phyloP scores from a whole-genome alignment of 2,329 filamentous ascomycete genomes.

The Colletotrichum lentis region DNA sequence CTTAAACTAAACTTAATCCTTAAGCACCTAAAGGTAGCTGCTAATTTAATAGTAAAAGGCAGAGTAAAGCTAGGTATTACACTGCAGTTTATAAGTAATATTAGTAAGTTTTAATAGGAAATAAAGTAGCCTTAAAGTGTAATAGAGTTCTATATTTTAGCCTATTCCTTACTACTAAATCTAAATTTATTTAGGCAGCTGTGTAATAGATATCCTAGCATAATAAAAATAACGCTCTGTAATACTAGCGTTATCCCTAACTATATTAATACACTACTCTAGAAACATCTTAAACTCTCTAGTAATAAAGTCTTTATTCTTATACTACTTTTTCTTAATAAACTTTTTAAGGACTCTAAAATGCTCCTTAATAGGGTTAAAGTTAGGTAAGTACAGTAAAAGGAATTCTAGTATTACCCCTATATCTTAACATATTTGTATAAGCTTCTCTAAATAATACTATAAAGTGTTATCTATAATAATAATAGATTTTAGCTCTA shows the following conservation, averaged over 20 bases:
- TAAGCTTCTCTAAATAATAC: no score
- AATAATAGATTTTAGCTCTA: no score
- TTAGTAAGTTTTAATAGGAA: constrained; percentile 9
- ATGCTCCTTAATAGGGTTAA: no score
- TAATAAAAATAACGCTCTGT: constrained; percentile 34
- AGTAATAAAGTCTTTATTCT: constrained; percentile 35
- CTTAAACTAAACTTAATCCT: neutral
- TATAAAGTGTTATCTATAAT: no score
- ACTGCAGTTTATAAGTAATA: constrained; percentile 6
- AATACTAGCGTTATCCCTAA: constrained; percentile 25
- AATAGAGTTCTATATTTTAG: neutral
- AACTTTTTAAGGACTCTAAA: constrained; percentile 40
- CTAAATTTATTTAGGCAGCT: neutral
- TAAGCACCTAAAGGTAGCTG: constrained; percentile 3
- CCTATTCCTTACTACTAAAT: no score
- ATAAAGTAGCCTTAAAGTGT: constrained; percentile 2
- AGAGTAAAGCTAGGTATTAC: constrained; percentile 7
- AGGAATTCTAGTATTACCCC: no score
- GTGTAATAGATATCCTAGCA: constrained; percentile 12
- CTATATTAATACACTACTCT: constrained; percentile 38
- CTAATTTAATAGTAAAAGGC: no score
- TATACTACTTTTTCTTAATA: constrained; percentile 37
- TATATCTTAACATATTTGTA: no score
- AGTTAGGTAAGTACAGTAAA: no score
- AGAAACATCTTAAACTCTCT: constrained; percentile 40